phyloP scores from a whole-genome alignment of 2,329 filamentous ascomycete genomes.

The Fusarium oligoseptatum region DNA sequence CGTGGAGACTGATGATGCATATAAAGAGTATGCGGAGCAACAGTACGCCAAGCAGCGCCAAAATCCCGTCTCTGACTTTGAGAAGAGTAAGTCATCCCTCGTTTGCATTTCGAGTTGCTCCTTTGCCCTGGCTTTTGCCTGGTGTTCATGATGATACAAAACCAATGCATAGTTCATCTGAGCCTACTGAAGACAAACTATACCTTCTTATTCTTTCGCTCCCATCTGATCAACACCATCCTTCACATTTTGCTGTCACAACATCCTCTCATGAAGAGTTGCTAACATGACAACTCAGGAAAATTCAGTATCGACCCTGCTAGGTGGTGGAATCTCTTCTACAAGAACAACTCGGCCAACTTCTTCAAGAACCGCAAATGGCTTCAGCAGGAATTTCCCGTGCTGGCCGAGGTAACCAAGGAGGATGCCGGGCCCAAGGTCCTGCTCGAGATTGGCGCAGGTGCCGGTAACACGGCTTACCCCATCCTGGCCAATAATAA shows the following conservation, averaged over 20 bases:
- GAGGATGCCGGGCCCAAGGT: constrained; percentile 77
- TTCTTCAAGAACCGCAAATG: constrained; percentile 99
- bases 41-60: constrained; percentile 89
- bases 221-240: constrained; percentile 70
- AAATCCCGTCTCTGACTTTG: constrained; percentile 91
- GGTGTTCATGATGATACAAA: constrained; percentile 69
- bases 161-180: constrained; percentile 80
- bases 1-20: constrained; percentile 90
- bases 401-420: constrained; percentile 81
- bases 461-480: constrained; percentile 96
- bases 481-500: constrained; percentile 87
- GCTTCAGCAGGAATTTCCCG: constrained; percentile 94
- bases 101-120: constrained; percentile 7
- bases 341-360: constrained; percentile 96
- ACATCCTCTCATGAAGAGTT: constrained; percentile 23
- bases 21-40: constrained; percentile 85
- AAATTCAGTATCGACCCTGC: constrained; percentile 92
- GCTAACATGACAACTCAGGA: constrained; percentile 64
- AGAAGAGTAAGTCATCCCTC: constrained; percentile 74
- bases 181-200: constrained; percentile 73
- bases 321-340: constrained; percentile 98
- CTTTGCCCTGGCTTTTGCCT: constrained; percentile 14
- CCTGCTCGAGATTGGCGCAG: constrained; percentile 92
- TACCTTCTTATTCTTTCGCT: constrained; percentile 75
- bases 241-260: constrained; percentile 32